phyloP scores from a whole-genome alignment of 768 basidiomycete species.

The Hypsizygus marmoreus region DNA sequence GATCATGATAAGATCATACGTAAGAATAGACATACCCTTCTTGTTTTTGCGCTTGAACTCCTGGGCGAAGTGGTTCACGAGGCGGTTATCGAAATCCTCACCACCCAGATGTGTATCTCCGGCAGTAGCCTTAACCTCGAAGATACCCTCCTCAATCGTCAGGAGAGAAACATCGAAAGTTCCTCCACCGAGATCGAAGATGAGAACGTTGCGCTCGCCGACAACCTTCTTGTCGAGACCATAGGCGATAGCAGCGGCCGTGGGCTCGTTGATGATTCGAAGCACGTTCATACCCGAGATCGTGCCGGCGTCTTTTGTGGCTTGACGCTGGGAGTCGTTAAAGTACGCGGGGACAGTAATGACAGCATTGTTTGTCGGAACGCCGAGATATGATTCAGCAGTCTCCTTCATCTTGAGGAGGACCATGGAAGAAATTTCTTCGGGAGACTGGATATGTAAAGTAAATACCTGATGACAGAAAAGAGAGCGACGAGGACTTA shows the following conservation, averaged over 20 bases:
- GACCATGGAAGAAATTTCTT: constrained; percentile 98
- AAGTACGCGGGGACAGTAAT: constrained; percentile 98
- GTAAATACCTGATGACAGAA: constrained; percentile 15
- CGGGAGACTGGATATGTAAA: constrained; percentile 67
- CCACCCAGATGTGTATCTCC: constrained; percentile 99
- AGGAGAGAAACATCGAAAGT: constrained; percentile 97
- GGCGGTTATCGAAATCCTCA: constrained; percentile 97
- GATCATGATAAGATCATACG: not conserved
- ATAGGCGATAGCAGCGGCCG: constrained; percentile 97
- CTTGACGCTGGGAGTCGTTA: constrained; percentile 98
- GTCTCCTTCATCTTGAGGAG: constrained; percentile 98
- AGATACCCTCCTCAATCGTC: constrained; percentile 96
- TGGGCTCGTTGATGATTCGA: constrained; percentile 99
- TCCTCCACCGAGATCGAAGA: constrained; percentile 98
- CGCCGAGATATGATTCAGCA: constrained; percentile 94
- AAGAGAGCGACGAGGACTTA: constrained; percentile 40
- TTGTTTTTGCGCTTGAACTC: constrained; percentile 99
- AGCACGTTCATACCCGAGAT: constrained; percentile 95
- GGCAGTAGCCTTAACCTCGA: constrained; percentile 97
- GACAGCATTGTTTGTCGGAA: constrained; percentile 84
- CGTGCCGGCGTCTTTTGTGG: constrained; percentile 96
- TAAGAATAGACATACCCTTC: constrained; percentile 58
- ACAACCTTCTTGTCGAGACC: constrained; percentile 94
- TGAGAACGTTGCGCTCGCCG: constrained; percentile 93
- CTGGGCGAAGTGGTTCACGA: constrained; percentile 95